Evolutionary conservation across 2,329 filamentous ascomycete genomes (phyloP).

Genomic region (Claviceps paspali): DNA sequence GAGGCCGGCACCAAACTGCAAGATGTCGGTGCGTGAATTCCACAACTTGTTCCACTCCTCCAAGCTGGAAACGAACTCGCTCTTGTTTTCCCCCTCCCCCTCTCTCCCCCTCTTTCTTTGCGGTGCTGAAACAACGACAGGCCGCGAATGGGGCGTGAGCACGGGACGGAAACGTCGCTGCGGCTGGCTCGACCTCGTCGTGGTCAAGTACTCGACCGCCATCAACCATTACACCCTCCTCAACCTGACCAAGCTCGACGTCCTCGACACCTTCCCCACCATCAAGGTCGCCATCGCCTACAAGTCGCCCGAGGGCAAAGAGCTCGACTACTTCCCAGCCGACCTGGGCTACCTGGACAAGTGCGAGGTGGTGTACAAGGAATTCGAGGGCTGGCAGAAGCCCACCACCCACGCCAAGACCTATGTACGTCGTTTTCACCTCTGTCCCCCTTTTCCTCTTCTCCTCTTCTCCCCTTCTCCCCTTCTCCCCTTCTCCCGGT

Average conservation of each 20-base stretch:
- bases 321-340: conserved; percentile 41
- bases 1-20: conserved; percentile 7
- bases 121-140: neutral
- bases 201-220: conserved; percentile 45
- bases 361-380: conserved; percentile 51
- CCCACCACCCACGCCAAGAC: conserved; percentile 43
- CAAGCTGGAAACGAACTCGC: no score
- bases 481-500: neutral
- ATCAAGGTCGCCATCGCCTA: neutral
- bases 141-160: conserved; percentile 8
- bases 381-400: conserved; percentile 54
- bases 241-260: conserved; percentile 25
- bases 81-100: neutral
- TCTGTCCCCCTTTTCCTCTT: no score
- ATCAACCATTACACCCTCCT: conserved; percentile 53
- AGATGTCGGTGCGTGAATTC: conserved; percentile 3
- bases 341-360: conserved; percentile 41
- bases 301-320: conserved; percentile 4
- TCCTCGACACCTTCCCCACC: conserved; percentile 7
- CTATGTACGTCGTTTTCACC: no score
- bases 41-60: no score
- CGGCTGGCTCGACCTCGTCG: conserved; percentile 38
- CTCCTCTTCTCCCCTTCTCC: no score
- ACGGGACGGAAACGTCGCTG: conserved; percentile 8
- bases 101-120: neutral